phyloP scores from a whole-genome alignment of 352 stramenopile species.

The Peronospora belbahrii region DNA sequence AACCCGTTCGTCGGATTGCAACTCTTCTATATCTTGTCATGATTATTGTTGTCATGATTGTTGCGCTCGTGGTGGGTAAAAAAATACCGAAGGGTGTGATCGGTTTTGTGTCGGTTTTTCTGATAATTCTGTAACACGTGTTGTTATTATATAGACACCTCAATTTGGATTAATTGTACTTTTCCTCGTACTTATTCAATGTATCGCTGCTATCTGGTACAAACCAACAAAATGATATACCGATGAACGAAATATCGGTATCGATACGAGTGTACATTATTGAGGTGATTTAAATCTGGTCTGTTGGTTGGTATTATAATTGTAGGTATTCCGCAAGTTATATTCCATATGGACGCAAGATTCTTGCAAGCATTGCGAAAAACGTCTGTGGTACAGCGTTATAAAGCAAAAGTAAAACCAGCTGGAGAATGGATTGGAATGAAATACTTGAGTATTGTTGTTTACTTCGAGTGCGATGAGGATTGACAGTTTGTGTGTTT shows the following conservation, averaged over 20 bases:
- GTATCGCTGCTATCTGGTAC: constrained; percentile 63
- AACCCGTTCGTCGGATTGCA: constrained; percentile 64
- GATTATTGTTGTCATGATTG: constrained; percentile 64
- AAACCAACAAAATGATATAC: no score
- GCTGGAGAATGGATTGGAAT: no score
- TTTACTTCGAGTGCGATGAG: no score
- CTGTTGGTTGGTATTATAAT: background rate
- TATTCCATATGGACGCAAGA: constrained; percentile 79
- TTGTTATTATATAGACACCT: no score
- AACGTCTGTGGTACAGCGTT: constrained; percentile 46
- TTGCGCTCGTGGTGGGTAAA: constrained; percentile 52
- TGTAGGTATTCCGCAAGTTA: constrained; percentile 77
- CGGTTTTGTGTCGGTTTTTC: background rate
- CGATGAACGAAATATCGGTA: no score
- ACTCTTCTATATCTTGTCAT: constrained; percentile 69
- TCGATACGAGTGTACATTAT: no score
- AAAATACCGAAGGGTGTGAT: no score
- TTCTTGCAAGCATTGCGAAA: constrained; percentile 53
- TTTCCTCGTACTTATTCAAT: constrained; percentile 72
- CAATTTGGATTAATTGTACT: constrained; percentile 69
- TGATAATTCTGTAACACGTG: background rate
- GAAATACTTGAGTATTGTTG: background rate
- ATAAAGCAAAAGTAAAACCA: no score
- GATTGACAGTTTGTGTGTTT: no score
- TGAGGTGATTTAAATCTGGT: background rate